Base-by-base conservation (phyloP, 352 stramenopile genomes). In the Elongisporangium anandrum region DNA sequence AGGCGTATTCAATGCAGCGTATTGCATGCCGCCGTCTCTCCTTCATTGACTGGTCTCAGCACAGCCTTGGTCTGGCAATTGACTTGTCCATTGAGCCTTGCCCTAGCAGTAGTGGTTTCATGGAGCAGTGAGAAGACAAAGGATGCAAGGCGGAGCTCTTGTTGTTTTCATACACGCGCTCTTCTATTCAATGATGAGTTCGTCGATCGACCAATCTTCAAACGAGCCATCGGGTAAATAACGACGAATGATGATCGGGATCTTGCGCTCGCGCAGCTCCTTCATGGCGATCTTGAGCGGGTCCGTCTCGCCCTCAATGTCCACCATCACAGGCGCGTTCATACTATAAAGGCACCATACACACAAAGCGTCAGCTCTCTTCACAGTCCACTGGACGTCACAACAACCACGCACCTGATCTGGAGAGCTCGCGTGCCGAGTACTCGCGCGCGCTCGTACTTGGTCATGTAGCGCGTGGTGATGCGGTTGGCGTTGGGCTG, bases 211-310 rank as follows among this genome's bases (percentile, higher is more conserved):
- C 97, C 97, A 99, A 85, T 99, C 98, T 82, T 99, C 98, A 73
- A 99, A 98, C 75, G 90, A 99, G 39, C 96, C 95, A 83, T 99
- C 97, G 16, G 98, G 98, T 66, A 99, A 75, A 80, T 99, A 99
- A 52, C 97, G 80, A 56, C 97, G 92, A 72, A 99, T 99, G 72
- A 99, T 99, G 71, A 99, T 99, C 34, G 97, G 97, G 75, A 99
- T 99, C 81, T 99, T 99, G 72, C 96, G 84, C 70, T 99, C 97
- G 52, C 94, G 88, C 24, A 99, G 86, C 83, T 99, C 98, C 79
- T 99, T 99, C 87, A 98, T 97, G 21, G 98, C 97, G 75, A 99
- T 99, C 75, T 99, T 98, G 53, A 99, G 83, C 49, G 98, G 97
- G 79, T 99, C 98, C 50, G 98, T 99, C 85, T 99, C 97, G 61